Percentiles rank a stretch among this genome's conserved stretches.
Evolutionary conservation across 768 basidiomycete genomes (phyloP).

Genomic region (Arthromyces matolae): DNA sequence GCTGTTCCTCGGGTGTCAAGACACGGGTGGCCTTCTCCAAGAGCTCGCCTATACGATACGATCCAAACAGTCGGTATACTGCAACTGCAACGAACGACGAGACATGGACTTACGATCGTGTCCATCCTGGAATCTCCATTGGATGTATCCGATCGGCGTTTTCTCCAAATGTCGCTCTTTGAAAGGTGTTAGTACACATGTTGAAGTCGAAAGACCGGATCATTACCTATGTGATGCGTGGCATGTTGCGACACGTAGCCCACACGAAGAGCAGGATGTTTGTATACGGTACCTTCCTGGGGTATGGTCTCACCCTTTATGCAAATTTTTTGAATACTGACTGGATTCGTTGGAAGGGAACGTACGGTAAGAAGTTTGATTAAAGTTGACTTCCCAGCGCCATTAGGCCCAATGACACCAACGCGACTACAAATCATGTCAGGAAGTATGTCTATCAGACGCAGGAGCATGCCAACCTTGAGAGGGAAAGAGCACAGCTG

Average conservation of each 20-base stretch:
- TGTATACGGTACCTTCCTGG: constrained; percentile 89
- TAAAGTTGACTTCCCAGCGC: constrained; percentile 93
- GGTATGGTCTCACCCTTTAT: constrained; percentile 83
- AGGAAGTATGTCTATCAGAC: constrained; percentile 12
- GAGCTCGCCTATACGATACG: constrained; percentile 60
- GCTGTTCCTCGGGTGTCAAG: constrained; percentile 85
- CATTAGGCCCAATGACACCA: constrained; percentile 89
- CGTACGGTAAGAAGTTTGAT: constrained; percentile 88
- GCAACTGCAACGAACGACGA: constrained; percentile 1
- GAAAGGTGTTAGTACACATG: constrained; percentile 10
- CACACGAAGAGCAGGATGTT: constrained; percentile 90
- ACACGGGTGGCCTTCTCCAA: constrained; percentile 88
- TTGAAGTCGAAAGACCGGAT: not conserved
- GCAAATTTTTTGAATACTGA: constrained; percentile 1
- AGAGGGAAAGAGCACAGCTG: constrained; percentile 90
- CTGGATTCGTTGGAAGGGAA: constrained; percentile 9
- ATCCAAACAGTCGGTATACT: constrained; percentile 4
- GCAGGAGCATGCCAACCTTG: constrained; percentile 51
- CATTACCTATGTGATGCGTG: constrained; percentile 85
- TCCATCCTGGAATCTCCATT: constrained; percentile 99
- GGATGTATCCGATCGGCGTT: constrained; percentile 94
- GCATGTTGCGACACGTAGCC: constrained; percentile 98
- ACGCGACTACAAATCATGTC: constrained; percentile 60
- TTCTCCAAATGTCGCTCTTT: constrained; percentile 91
- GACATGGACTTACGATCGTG: constrained; percentile 71